Conservation (phyloP, 2,329 filamentous ascomycete species). For the Microsporum canis region DNA sequence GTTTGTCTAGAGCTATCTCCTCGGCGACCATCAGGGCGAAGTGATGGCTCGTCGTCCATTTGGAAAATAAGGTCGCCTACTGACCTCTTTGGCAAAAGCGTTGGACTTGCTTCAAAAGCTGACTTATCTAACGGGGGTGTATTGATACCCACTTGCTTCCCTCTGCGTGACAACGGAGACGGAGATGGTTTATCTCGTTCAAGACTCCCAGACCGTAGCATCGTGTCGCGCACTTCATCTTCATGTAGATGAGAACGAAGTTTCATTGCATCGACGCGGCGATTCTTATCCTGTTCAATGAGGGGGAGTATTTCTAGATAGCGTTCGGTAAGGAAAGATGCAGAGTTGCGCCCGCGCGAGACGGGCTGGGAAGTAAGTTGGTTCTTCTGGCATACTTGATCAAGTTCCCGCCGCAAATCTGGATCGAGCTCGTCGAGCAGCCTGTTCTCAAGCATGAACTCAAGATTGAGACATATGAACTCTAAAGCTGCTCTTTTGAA, state of each 20-base stretch:
- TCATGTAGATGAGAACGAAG: constrained; percentile 54
- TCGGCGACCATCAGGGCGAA: neutral
- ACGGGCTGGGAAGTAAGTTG: constrained; percentile 69
- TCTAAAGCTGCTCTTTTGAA: constrained; percentile 85
- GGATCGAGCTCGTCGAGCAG: constrained; percentile 76
- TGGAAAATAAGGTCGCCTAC: constrained; percentile 74
- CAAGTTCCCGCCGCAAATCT: constrained; percentile 69
- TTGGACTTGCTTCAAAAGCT: constrained; percentile 43
- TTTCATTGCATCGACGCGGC: constrained; percentile 64
- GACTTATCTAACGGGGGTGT: constrained; percentile 43
- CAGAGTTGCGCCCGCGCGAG: constrained; percentile 61
- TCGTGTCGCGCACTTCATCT: constrained; percentile 55
- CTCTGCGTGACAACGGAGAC: constrained; percentile 35
- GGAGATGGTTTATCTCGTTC: constrained; percentile 46
- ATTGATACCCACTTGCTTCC: constrained; percentile 28
- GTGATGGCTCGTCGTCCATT: constrained; percentile 58
- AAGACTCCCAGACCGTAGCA: constrained; percentile 48
- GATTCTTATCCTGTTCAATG: constrained; percentile 39
- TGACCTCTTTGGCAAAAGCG: constrained; percentile 56
- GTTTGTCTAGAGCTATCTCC: neutral
- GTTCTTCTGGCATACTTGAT: constrained; percentile 67
- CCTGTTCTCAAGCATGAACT: constrained; percentile 80
- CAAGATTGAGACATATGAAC: constrained; percentile 84
- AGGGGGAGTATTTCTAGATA: constrained; percentile 36
- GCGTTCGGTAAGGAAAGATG: constrained; percentile 38